phyloP scores from a whole-genome alignment of 2,329 filamentous ascomycete species.

The Coniochaeta sp. region DNA sequence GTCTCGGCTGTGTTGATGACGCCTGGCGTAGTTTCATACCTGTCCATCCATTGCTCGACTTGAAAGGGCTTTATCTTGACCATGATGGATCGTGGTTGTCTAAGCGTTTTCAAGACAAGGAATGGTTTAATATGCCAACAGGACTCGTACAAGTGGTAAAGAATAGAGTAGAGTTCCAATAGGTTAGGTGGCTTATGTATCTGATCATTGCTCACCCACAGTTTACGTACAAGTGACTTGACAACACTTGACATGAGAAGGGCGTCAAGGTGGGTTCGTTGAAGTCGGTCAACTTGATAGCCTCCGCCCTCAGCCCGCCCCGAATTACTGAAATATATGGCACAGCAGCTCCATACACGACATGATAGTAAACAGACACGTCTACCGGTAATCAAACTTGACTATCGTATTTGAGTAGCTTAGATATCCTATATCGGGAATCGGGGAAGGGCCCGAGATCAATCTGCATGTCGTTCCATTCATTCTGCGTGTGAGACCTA shows the following conservation, averaged over 20 bases:
- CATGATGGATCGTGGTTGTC: constrained; percentile 15
- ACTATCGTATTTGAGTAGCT: no score
- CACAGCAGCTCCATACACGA: no score
- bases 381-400: no score
- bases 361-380: no score
- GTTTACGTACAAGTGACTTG: not conserved
- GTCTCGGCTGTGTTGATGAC: constrained; percentile 72
- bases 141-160: no score
- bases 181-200: not conserved
- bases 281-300: not conserved
- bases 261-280: not conserved
- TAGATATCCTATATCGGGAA: not conserved
- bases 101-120: no score
- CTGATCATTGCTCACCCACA: not conserved
- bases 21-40: constrained; percentile 46
- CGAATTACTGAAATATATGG: no score
- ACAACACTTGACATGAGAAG: not conserved
- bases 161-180: no score
- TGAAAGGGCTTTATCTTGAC: constrained; percentile 52
- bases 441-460: not conserved
- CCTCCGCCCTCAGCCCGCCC: not conserved
- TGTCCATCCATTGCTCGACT: constrained; percentile 67
- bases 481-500: not conserved
- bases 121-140: no score
- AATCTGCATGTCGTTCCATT: not conserved